Evolutionary conservation across 495 filamentous ascomycete species (phyloP), one percentile per base, ranked within the genome.

Genomic region (Astrothelium subdiscretum): DNA sequence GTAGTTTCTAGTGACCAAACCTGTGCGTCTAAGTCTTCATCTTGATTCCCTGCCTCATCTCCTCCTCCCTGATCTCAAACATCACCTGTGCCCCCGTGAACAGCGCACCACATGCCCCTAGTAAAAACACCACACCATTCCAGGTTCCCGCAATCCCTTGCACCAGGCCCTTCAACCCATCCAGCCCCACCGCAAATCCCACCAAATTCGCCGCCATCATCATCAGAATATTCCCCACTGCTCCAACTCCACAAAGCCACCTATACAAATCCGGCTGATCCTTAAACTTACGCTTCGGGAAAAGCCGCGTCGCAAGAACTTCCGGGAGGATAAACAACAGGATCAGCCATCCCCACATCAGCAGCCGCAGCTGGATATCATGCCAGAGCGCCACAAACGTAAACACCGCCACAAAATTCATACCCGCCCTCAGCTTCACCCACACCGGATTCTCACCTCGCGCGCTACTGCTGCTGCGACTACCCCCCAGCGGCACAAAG

Each of bases 301-400:
- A 95, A 1, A 90, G 32, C 43, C 83, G 75, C 0, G 78, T 74
- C 8, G 84, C 90, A 15, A 90, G 72, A 54, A 92, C 79, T 72
- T 97, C 95, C 0, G 94, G 94, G 27, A 97, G 70, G 70, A 99
- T 87, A 75, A 99, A 99, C 12, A 97, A 74, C 3, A 92, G 90
- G 48, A 97, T 82, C 58, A 99, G 77, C 94, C 94, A 99, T 15
- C 94, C 91, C 94, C 94, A 99, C 69, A 94, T 86, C 15, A 99
- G 81, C 27, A 99, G 80, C 51, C 86, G 83, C n/a, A 97, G 81
- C 69, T 92, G 85, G 71, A 99, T 95, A 68, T 99, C 94, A 73
- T 99, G 94, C 94, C 94, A 99, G 42, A 99, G 78, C 5, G 95
- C 94, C 31, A 99, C 94, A 65, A 99, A 99, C 1, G 91, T 96